Base-by-base conservation (phyloP, 495 filamentous ascomycete species). In the Neurospora discreta region DNA sequence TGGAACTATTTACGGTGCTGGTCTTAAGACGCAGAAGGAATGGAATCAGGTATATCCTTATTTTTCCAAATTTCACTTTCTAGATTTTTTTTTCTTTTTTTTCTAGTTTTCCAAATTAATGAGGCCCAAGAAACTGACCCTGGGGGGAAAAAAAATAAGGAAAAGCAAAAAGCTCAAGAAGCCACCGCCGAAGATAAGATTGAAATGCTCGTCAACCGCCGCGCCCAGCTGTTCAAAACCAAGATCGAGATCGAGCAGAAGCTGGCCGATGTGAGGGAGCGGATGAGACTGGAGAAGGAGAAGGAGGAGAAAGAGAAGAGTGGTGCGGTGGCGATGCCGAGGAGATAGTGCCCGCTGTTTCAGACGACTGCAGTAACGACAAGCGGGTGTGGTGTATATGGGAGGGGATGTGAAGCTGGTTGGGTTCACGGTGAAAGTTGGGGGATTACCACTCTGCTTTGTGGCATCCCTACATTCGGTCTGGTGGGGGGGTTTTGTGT, bases 1-100 rank as follows among this genome's bases (percentile, higher is more conserved):
- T 1, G 87, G 88, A 65, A 78, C 85, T 0, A 81, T 83, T 71
- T 88, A 88, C 76, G 88, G 88, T 26, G 88, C 88, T 3, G 83
- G 83, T n/a, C 76, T 90, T 39, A 90, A 89, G 79, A 84, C 81
- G 70, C 78, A 78, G 71, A 78, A 83, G 72, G 85, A 89, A 39
- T 79, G 73, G 68, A 75, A 73, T 13, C 71, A 74, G 5, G 81
- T 81, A 76, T 5, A 77, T 20, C 6, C 33, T 33, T n/a, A n/a
- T n/a, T n/a, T n/a, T n/a, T n/a, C n/a, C n/a, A n/a, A n/a, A n/a
- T n/a, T n/a, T n/a, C n/a, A n/a, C n/a, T n/a, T n/a, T n/a, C n/a
- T n/a, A n/a, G n/a, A 38, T 38, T 7, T 38, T 38, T 38, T 9
- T 38, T 38, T 0, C 0, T 36, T 36, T 36, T 36, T 1, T 38